Evolutionary conservation across 2,329 filamentous ascomycete species (phyloP).

Genomic region (Tolypocladium ovalisporum): DNA sequence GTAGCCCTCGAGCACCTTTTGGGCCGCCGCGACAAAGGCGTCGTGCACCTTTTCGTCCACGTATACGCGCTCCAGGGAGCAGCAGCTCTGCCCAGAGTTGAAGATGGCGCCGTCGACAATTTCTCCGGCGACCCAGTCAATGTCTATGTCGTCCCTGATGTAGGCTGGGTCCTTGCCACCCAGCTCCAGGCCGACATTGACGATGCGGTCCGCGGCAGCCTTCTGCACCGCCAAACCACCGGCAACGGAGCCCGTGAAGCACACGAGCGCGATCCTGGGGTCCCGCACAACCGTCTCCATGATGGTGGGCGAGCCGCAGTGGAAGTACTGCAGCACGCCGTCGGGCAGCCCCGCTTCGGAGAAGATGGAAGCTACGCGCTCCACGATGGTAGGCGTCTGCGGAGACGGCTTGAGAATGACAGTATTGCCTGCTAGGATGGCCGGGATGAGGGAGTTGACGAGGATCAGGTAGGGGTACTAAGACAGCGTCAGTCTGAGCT

Average conservation of each 20-base stretch:
- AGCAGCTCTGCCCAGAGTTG: slow-evolving; percentile 98
- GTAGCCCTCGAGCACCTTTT: slow-evolving; percentile 72
- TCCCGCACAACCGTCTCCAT: slow-evolving; percentile 72
- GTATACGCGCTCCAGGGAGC: slow-evolving; percentile 83
- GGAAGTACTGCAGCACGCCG: slow-evolving; percentile 85
- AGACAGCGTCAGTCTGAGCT: slow-evolving; percentile 2
- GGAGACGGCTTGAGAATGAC: slow-evolving; percentile 93
- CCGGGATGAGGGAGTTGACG: slow-evolving; percentile 84
- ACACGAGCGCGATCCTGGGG: slow-evolving; percentile 68
- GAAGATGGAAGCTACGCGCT: slow-evolving; percentile 72
- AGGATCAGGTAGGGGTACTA: slow-evolving; percentile 93
- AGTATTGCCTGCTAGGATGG: slow-evolving; percentile 80
- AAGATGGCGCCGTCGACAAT: slow-evolving; percentile 95
- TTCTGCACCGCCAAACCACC: slow-evolving; percentile 79
- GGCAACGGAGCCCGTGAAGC: slow-evolving; percentile 88
- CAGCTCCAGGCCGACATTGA: slow-evolving; percentile 80
- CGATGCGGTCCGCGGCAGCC: slow-evolving; percentile 72
- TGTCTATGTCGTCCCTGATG: slow-evolving; percentile 72
- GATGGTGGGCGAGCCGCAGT: slow-evolving; percentile 66
- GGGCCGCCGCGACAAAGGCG: slow-evolving; percentile 65
- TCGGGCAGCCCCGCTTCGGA: slow-evolving; percentile 67
- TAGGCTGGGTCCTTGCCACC: slow-evolving; percentile 95
- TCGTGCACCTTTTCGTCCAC: slow-evolving; percentile 80
- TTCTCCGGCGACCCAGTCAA: slow-evolving; percentile 84
- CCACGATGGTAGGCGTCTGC: slow-evolving; percentile 84